Percentiles rank a stretch among this genome's conserved stretches.
Evolutionary conservation across 441 rosid genomes (phyloP).

Genomic region (Geranium incanum): DNA sequence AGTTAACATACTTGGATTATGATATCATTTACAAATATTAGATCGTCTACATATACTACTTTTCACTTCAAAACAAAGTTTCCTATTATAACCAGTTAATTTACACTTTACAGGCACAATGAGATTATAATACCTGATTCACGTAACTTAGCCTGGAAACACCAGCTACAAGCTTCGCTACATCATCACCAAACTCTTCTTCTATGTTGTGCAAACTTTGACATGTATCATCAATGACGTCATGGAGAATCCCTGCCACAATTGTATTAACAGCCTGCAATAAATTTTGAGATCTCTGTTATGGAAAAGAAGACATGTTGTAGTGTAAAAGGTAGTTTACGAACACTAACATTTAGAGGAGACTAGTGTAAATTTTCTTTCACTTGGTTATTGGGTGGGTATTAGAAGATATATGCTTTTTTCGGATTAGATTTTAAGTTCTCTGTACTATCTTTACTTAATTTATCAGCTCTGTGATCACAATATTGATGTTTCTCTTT

Average conservation of each 20-base stretch:
- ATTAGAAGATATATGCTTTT: too few species aligned
- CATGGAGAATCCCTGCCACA: slow-evolving; percentile 72
- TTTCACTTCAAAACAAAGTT: not conserved
- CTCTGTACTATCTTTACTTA: too few species aligned
- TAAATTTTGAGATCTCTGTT: slow-evolving; percentile 12
- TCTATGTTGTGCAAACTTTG: slow-evolving; percentile 42
- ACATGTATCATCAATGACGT: slow-evolving; percentile 51
- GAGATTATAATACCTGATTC: slow-evolving; percentile 49
- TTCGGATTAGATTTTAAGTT: too few species aligned
- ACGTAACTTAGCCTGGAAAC: slow-evolving; percentile 62
- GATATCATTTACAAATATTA: not conserved
- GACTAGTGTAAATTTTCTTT: not conserved
- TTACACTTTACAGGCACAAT: not conserved
- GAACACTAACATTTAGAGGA: not conserved
- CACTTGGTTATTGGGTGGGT: too few species aligned
- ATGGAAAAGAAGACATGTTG: slow-evolving; percentile 1
- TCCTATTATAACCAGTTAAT: not conserved
- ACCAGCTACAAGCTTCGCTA: slow-evolving; percentile 56
- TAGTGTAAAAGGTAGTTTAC: slow-evolving; percentile 7
- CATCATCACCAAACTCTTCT: slow-evolving; percentile 61
- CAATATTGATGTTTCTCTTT: not conserved
- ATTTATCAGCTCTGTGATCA: not conserved
- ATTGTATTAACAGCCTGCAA: slow-evolving; percentile 58
- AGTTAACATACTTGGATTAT: not conserved
- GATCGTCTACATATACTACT: not conserved